phyloP scores from a whole-genome alignment of 768 basidiomycete genomes.

The Neoboletus brunneissimus region DNA sequence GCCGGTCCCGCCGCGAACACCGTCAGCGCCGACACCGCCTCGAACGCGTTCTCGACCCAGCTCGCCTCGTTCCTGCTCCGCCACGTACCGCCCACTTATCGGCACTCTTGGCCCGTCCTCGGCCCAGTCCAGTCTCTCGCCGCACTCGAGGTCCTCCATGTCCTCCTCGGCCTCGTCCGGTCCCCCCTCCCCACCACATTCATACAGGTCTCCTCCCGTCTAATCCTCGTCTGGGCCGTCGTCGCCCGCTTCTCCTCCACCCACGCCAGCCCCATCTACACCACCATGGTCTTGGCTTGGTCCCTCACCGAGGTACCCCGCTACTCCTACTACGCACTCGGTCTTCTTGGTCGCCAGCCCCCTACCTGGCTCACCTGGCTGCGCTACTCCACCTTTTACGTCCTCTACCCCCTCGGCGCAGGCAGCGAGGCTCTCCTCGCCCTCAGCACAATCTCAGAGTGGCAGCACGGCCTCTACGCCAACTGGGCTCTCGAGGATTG shows the following conservation, averaged over 20 bases:
- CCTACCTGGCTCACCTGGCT: conserved; percentile 66
- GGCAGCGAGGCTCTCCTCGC: conserved; percentile 85
- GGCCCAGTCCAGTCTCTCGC: conserved; percentile 83
- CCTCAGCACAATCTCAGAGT: conserved; percentile 65
- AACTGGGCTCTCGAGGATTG: conserved; percentile 59
- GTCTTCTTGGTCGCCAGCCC: conserved; percentile 48
- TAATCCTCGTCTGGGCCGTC: conserved; percentile 86
- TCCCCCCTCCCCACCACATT: conserved; percentile 71
- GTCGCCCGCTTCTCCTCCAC: conserved; percentile 40
- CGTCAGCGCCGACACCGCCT: conserved; percentile 30
- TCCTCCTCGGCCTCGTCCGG: conserved; percentile 73
- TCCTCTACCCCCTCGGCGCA: conserved; percentile 93
- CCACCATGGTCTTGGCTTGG: conserved; percentile 93
- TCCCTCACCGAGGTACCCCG: conserved; percentile 87
- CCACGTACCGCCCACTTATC: conserved; percentile 45
- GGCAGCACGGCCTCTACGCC: conserved; percentile 39
- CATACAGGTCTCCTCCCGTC: conserved; percentile 76
- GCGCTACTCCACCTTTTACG: conserved; percentile 91
- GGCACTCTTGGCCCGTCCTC: conserved; percentile 56
- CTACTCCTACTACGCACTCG: conserved; percentile 81
- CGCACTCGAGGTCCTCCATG: conserved; percentile 79
- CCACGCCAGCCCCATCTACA: conserved; percentile 73
- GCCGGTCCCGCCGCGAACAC: conserved; percentile 35
- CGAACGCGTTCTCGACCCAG: conserved; percentile 37
- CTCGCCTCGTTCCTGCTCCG: conserved; percentile 32